Evolutionary conservation across 2,329 filamentous ascomycete genomes (phyloP).

Genomic region (Xylaria sp.): DNA sequence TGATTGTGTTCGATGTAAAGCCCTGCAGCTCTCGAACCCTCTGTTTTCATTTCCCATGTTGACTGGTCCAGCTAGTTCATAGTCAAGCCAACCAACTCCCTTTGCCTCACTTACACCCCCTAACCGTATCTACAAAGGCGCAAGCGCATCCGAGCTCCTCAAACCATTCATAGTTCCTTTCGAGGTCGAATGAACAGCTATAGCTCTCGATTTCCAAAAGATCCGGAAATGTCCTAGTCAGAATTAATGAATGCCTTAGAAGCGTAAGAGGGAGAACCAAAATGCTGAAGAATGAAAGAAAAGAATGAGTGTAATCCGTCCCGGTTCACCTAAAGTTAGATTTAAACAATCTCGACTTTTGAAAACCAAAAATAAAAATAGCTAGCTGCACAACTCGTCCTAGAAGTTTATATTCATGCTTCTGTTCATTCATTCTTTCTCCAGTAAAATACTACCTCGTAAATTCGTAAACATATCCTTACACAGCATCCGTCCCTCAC

Average conservation of each 20-base stretch:
- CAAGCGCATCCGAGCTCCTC: no score
- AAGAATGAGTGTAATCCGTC: neutral
- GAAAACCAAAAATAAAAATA: neutral
- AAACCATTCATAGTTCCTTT: no score
- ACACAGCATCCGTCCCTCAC: neutral
- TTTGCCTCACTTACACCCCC: no score
- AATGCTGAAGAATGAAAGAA: neutral
- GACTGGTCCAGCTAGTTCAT: no score
- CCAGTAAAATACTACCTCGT: neutral
- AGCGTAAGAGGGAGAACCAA: neutral
- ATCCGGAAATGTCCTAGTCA: neutral
- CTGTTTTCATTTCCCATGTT: no score
- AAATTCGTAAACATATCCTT: slow-evolving; percentile 7
- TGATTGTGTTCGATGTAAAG: no score
- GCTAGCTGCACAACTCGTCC: neutral
- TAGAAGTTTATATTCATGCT: no score
- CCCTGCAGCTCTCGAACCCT: no score
- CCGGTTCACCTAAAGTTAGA: neutral
- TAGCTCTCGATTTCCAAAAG: neutral
- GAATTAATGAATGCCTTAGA: neutral
- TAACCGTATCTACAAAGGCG: no score
- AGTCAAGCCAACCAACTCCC: no score
- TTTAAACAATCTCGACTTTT: neutral
- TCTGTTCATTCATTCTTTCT: no score
- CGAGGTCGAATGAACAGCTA: no score